Evolutionary conservation across 345 rosid species (phyloP).

Genomic region (Dipteronia sinensis): DNA sequence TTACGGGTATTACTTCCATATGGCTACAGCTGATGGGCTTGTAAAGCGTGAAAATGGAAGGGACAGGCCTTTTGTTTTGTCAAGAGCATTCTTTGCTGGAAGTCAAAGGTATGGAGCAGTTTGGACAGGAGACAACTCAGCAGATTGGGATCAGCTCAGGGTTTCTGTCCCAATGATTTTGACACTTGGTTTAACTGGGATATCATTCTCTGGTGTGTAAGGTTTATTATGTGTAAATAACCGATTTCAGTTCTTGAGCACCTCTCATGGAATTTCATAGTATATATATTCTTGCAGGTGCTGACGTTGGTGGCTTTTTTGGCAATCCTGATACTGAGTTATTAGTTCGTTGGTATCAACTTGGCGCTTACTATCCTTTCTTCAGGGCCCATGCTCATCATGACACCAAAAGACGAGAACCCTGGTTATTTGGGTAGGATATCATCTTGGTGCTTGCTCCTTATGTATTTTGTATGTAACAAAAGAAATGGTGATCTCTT

Average conservation of each 20-base stretch:
- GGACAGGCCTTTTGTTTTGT: conserved; percentile 93
- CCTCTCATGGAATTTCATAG: not conserved
- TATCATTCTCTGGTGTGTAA: conserved; percentile 81
- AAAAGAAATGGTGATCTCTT: not conserved
- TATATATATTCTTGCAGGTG: conserved; percentile 52
- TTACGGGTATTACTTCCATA: conserved; percentile 91
- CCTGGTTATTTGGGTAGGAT: conserved; percentile 95
- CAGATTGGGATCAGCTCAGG: conserved; percentile 97
- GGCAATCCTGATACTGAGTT: conserved; percentile 95
- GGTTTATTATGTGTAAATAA: not conserved
- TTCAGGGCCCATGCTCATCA: conserved; percentile 99
- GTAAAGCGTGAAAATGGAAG: conserved; percentile 84
- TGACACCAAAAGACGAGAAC: conserved; percentile 96
- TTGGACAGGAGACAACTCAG: conserved; percentile 98
- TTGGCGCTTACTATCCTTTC: conserved; percentile 98
- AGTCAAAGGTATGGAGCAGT: conserved; percentile 95
- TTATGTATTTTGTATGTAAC: not conserved
- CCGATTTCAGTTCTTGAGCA: not conserved
- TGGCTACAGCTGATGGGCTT: conserved; percentile 98
- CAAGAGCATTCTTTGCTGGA: conserved; percentile 96
- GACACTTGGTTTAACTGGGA: conserved; percentile 86
- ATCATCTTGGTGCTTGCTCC: not conserved
- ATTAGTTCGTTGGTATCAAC: conserved; percentile 96
- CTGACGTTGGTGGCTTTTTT: conserved; percentile 97
- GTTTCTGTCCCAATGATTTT: conserved; percentile 95